phyloP scores from a whole-genome alignment of 768 basidiomycete species.

The Lentinula raphanica region DNA sequence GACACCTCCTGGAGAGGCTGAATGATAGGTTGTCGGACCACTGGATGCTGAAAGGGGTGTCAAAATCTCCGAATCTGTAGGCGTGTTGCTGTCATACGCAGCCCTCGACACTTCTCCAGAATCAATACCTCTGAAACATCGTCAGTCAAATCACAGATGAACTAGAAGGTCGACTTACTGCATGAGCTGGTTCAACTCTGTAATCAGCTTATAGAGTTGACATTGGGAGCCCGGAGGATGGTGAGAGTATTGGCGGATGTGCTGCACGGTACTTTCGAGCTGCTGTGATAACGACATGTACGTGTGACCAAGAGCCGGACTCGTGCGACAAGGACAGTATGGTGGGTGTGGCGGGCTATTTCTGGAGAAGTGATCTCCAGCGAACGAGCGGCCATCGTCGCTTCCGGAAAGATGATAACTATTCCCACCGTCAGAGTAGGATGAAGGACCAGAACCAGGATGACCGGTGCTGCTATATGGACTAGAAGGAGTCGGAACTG shows the following conservation, averaged over 20 bases:
- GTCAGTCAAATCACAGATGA: background rate
- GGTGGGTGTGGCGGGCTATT: slow-evolving; percentile 24
- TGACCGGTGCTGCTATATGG: slow-evolving; percentile 20
- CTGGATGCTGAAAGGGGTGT: slow-evolving; percentile 48
- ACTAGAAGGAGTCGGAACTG: slow-evolving; percentile 15
- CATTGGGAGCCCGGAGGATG: slow-evolving; percentile 53
- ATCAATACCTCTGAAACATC: slow-evolving; percentile 39
- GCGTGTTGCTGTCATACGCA: slow-evolving; percentile 50
- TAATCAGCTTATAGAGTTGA: slow-evolving; percentile 50
- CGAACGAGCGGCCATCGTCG: slow-evolving; percentile 35
- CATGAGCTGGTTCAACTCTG: slow-evolving; percentile 57
- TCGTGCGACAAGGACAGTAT: slow-evolving; percentile 60
- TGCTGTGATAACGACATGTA: slow-evolving; percentile 61
- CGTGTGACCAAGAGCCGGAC: slow-evolving; percentile 51
- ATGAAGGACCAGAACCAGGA: slow-evolving; percentile 24
- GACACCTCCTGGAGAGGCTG: slow-evolving; percentile 32
- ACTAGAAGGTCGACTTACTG: slow-evolving; percentile 45
- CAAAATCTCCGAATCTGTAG: slow-evolving; percentile 60
- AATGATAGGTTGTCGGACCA: slow-evolving; percentile 41
- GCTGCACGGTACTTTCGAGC: slow-evolving; percentile 49
- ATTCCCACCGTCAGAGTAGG: slow-evolving; percentile 33
- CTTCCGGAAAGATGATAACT: slow-evolving; percentile 31
- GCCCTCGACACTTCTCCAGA: slow-evolving; percentile 31
- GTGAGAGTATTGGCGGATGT: slow-evolving; percentile 57
- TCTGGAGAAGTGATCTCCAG: slow-evolving; percentile 27